Evolutionary conservation across 257 asterid species (phyloP), one percentile per base, ranked within the genome.

Genomic region (Euphrasia confusa): DNA sequence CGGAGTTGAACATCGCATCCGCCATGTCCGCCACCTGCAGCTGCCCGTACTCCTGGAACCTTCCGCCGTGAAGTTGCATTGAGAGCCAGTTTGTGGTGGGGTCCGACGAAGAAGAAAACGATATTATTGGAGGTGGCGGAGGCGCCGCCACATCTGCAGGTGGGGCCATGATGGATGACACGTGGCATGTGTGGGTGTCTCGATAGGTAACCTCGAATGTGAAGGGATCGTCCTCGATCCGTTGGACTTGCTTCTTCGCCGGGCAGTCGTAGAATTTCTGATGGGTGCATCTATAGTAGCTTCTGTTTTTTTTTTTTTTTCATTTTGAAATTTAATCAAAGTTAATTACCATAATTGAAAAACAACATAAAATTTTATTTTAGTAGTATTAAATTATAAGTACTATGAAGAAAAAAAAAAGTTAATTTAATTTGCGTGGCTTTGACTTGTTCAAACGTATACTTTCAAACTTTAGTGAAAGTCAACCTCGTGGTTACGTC

Each of bases 241-340:
- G 78, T 13, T 90, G 98, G 39, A 88, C 98, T 75, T 78, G 98
- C 75, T 88, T 90, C 76, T 85, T 90, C 35, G 95, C 96, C 0
- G 83, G 88, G 77, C 96, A 90, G 0, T 69, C 50, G 69, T 82
- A 88, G 10, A 85, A 70, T 68, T 78, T 88, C 60, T 88, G 94
- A 62, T 88, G 94, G 53, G 96, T 82, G 80, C 98, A 90, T 71
- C 87, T 82, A 60, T 85, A 90, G 67, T 90, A 90, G 64, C 89
- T 79, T 89, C 96, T 88, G 84, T n/a, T 54, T 30, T 14, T 33
- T 7, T 7, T 35, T 7, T 1, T 1, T 4, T 21, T 21, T 1
- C 24, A 21, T 21, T 21, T 42, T 12, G n/a, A 9, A 42, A 3
- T 42, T 42, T 42, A 42, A 42, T 42, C 9, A 2, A 5, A 30